Evolutionary conservation across 768 basidiomycete genomes (phyloP), one percentile per base, ranked within the genome.

Genomic region (Flagelloscypha sp.): DNA sequence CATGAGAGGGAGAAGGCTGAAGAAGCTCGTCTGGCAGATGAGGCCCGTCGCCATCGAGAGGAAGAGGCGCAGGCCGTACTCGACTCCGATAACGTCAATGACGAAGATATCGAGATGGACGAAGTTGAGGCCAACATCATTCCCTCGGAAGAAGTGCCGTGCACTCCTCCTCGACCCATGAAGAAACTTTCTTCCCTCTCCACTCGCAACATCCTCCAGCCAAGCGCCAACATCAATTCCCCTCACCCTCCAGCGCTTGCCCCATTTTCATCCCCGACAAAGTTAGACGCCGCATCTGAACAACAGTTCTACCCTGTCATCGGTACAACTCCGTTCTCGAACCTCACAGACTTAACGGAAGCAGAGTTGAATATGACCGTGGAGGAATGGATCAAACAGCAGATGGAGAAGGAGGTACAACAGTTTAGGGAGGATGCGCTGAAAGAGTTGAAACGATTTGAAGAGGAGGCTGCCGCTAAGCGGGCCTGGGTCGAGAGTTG

Each of bases 341-440:
- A 63, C 6, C 32, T 68, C 19, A 55, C 57, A 15, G 52, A 52
- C 16, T 60, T 85, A 25, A 74, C 67, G 5, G 80, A 81, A 29
- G 73, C 72, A 13, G 83, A 90, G 52, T 63, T 79, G 40, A 58
- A 66, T 13, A 80, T 90, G 83, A 83, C 85, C 0, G 68, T 92
- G 31, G 87, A 90, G 48, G 75, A 90, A 48, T 84, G 84, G 74
- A 77, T 89, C 39, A 66, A 79, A 36, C 72, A 75, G 45, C 85
- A 89, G 58, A 82, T 86, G 53, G 68, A 67, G 43, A 55, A 73
- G 30, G 70, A 86, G 55, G 76, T 73, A 45, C 75, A 79, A 44
- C 72, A 66, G 38, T 65, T 80, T 48, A 54, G 63, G 55, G 47
- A 47, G 30, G 72, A 79, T 40, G 78, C 70, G 3, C 66, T 66